Base-by-base conservation (phyloP, 2,329 filamentous ascomycete species). In the Fusarium scirpi region DNA sequence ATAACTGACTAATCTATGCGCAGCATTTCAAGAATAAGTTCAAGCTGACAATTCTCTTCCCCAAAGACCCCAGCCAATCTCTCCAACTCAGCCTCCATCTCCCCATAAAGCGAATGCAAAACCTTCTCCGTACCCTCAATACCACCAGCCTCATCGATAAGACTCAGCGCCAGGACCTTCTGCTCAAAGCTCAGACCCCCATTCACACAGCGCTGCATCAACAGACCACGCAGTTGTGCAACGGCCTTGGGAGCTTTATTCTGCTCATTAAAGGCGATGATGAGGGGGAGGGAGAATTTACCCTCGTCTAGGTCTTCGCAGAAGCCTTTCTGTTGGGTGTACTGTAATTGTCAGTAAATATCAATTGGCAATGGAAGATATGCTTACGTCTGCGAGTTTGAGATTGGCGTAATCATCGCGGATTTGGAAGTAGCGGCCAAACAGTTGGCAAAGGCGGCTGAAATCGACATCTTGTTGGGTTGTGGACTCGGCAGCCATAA, bases 341-440 rank as follows among this genome's bases (percentile, higher is more conserved):
- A 61, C 58, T 58, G 15, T 4, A 2, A 10, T 20, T 11, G 4
- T 59, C 25, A 48, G 32, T n/a, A 8, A 9, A 6, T 18, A 10
- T 6, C 13, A 7, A 2, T 16, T 3, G 9, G 6, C 7, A 9
- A 22, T 7, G 5, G 8, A 16, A 3, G 20, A 13, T 16, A 32
- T 3, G 11, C 46, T 8, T 29, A 48, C 46, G 6, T 48, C 46
- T 18, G 46, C 46, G 6, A 48, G 46, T 27, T 48, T 41, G 1
- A 64, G 57, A 13, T 64, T 64, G 34, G 43, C 38, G n/a, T 64
- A 64, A 16, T 64, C 61, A 16, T 64, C 61, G 1, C 57, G 51
- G 0, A 62, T 56, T 18, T 64, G 57, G 10, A 64, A 64, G 27
- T 64, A 64, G 2, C 52, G 55, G 0, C 58, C 61, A 13, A 43